A percentile compares a stretch with the other conserved stretches of the same genome.
Conservation (phyloP, 2,329 filamentous ascomycete genomes). For the Trichoderma citrinoviride region DNA sequence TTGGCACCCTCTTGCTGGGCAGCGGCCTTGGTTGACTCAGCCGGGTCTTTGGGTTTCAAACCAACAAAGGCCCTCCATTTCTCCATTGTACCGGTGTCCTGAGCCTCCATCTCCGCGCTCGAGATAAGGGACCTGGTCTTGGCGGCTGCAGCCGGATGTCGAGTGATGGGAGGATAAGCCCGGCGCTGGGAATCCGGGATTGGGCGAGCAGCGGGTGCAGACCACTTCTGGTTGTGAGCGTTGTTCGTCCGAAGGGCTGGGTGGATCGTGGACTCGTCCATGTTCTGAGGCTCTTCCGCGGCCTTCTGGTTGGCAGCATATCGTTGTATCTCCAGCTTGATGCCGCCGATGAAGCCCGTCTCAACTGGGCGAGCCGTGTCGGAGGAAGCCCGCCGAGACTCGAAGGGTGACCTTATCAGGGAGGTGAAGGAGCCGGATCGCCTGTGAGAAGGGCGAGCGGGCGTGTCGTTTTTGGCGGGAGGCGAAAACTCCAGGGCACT, state of each 20-base stretch:
- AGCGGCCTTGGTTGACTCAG: conserved; percentile 11
- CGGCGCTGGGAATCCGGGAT: conserved; percentile 30
- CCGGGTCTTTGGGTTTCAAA: conserved; percentile 23
- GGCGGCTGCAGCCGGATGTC: conserved; percentile 30
- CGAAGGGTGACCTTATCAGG: conserved; percentile 37
- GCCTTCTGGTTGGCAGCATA: conserved; percentile 34
- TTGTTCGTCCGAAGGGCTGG: conserved; percentile 36
- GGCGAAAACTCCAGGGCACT: conserved; percentile 31
- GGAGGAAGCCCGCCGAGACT: conserved; percentile 35
- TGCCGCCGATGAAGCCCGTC: conserved; percentile 41
- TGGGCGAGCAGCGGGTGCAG: conserved; percentile 27
- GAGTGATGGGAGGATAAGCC: conserved; percentile 40
- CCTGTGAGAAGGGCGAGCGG: conserved; percentile 29
- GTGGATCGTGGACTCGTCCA: conserved; percentile 33
- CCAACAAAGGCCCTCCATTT: conserved; percentile 34
- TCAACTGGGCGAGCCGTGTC: conserved; percentile 30
- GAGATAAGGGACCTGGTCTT: conserved; percentile 32
- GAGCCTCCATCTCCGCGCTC: conserved; percentile 30
- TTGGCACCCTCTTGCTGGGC: not conserved
- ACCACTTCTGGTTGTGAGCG: conserved; percentile 28
- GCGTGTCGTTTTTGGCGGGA: conserved; percentile 26
- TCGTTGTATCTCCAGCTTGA: conserved; percentile 42
- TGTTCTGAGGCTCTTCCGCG: conserved; percentile 29
- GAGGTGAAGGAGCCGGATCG: conserved; percentile 41
- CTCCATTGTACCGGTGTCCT: conserved; percentile 36